Evolutionary conservation across 2,329 filamentous ascomycete species (phyloP).

Genomic region (Colletotrichum cordylinicola): DNA sequence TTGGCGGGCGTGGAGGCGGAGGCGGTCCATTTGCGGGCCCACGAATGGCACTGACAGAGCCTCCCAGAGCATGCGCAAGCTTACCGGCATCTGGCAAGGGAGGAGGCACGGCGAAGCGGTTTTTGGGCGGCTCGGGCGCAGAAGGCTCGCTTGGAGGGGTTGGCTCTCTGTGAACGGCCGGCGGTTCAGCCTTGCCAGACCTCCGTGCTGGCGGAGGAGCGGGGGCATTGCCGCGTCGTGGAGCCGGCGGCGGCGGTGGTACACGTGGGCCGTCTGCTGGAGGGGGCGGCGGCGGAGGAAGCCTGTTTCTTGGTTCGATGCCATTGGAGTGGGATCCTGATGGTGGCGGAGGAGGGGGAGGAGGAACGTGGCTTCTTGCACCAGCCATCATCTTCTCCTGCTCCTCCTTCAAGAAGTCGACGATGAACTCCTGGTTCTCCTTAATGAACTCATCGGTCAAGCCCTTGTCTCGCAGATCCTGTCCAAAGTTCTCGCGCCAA

Average conservation of each 20-base stretch:
- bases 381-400: conserved; percentile 46
- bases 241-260: conserved; percentile 45
- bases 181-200: conserved; percentile 55
- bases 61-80: conserved; percentile 65
- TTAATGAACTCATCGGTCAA: conserved; percentile 71
- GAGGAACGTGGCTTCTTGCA: conserved; percentile 16
- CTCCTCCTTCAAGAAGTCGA: conserved; percentile 67
- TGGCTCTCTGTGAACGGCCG: conserved; percentile 43
- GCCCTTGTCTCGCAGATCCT: conserved; percentile 67
- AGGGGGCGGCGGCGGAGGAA: conserved; percentile 41
- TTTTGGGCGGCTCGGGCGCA: conserved; percentile 65
- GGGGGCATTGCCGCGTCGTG: conserved; percentile 51
- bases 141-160: conserved; percentile 74
- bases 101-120: conserved; percentile 63
- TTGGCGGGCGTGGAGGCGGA: conserved; percentile 72
- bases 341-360: conserved; percentile 31
- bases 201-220: conserved; percentile 67
- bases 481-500: conserved; percentile 71
- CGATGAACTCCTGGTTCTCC: conserved; percentile 73
- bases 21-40: conserved; percentile 55
- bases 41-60: conserved; percentile 38
- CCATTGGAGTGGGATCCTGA: conserved; percentile 34
- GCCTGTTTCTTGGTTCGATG: conserved; percentile 33
- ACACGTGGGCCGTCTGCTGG: conserved; percentile 30
- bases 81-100: conserved; percentile 90